Evolutionary conservation across 805 yeast genomes (phyloP).

Genomic region (Lachancea quebecensis): DNA sequence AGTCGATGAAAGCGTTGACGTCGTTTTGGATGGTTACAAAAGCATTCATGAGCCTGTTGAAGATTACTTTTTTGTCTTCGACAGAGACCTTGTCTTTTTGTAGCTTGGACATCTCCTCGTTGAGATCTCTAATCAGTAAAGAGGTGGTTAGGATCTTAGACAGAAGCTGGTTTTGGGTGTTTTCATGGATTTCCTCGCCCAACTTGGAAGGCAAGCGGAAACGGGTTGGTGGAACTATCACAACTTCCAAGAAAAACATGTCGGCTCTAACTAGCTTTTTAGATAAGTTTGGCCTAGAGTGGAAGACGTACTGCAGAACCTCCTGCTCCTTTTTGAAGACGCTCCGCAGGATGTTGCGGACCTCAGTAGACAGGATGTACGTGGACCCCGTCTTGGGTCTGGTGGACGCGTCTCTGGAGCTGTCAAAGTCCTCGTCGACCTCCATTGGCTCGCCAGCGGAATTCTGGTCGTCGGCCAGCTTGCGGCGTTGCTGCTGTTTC

Average conservation of each 20-base stretch:
- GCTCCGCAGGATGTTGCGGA: conserved; percentile 66
- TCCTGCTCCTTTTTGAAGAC: conserved; percentile 70
- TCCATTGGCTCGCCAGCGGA: conserved; percentile 17
- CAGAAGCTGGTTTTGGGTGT: conserved; percentile 82
- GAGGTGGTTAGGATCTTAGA: conserved; percentile 75
- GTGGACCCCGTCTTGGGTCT: conserved; percentile 69
- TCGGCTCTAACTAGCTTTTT: conserved; percentile 54
- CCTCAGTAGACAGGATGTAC: conserved; percentile 82
- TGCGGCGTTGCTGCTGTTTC: conserved; percentile 27
- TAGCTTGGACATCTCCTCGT: conserved; percentile 66
- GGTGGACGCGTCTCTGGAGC: conserved; percentile 40
- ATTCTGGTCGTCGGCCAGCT: conserved; percentile 19
- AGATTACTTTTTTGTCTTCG: conserved; percentile 68
- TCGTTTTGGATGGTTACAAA: conserved; percentile 93
- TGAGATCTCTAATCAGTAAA: conserved; percentile 77
- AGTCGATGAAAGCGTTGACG: conserved; percentile 88
- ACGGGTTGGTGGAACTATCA: conserved; percentile 94
- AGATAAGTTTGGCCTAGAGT: conserved; percentile 59
- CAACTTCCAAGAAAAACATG: conserved; percentile 79
- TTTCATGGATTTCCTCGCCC: conserved; percentile 95
- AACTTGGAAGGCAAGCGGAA: conserved; percentile 94
- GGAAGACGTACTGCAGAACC: conserved; percentile 67
- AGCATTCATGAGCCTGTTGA: conserved; percentile 89
- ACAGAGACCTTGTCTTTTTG: conserved; percentile 53
- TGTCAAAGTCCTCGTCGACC: conserved; percentile 30